Percentiles rank a stretch among this genome's conserved stretches.
Conservation (phyloP, 306 rosid genomes). For the Herpetospermum pedunculosum region DNA sequence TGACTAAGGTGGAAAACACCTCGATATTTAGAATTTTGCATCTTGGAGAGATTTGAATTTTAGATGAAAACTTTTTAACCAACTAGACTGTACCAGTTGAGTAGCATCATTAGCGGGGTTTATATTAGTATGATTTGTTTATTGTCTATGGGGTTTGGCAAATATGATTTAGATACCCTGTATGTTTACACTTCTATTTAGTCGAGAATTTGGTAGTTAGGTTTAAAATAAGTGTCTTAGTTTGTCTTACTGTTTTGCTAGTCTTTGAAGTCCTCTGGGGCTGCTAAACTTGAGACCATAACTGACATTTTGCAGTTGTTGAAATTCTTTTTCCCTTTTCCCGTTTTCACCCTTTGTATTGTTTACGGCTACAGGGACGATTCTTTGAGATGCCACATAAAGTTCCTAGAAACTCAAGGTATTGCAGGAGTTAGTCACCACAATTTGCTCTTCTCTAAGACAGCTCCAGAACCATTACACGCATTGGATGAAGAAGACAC, state of each 20-base stretch:
- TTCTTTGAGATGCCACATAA: conserved; percentile 40
- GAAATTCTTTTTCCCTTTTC: neutral
- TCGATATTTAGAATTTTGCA: neutral
- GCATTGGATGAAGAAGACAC: conserved; percentile 35
- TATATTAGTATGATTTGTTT: neutral
- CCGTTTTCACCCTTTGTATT: neutral
- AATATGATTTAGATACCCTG: neutral
- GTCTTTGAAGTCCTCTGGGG: neutral
- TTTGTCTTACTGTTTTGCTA: neutral
- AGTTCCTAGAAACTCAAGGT: conserved; percentile 58
- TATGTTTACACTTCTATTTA: neutral
- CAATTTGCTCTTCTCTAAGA: conserved; percentile 79
- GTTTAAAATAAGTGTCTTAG: neutral
- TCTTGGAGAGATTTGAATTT: neutral
- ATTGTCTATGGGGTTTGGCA: neutral
- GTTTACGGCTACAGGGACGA: conserved; percentile 36
- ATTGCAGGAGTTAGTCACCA: conserved; percentile 94
- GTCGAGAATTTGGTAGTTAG: neutral
- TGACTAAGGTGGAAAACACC: neutral
- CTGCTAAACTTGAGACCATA: neutral
- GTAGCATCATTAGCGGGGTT: neutral
- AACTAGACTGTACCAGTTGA: neutral
- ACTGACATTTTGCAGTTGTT: neutral
- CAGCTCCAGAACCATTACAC: conserved; percentile 42
- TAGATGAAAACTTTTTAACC: neutral